Conservation (phyloP, 208 protist genomes). For the Leishmania lainsoni region DNA sequence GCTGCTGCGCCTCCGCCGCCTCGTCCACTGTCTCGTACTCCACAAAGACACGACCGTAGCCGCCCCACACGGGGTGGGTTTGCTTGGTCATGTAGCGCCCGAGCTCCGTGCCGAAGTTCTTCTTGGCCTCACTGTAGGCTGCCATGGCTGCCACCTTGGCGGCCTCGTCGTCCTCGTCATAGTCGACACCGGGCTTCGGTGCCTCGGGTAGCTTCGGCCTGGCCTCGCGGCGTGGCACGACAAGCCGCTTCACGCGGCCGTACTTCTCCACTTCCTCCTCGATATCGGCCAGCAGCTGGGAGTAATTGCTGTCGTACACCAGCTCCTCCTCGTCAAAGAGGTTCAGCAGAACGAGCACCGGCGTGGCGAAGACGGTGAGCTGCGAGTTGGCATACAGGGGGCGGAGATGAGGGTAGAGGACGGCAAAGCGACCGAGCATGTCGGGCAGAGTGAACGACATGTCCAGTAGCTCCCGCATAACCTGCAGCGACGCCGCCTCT, state of each 20-base stretch:
- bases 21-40: slow-evolving; percentile 89
- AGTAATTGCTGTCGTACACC: slow-evolving; percentile 70
- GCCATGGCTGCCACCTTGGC: slow-evolving; percentile 37
- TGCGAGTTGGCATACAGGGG: slow-evolving; percentile 71
- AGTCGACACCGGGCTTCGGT: slow-evolving; percentile 42
- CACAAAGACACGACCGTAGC: slow-evolving; percentile 85
- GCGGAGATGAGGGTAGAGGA: slow-evolving; percentile 67
- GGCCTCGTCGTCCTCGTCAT: slow-evolving; percentile 24
- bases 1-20: slow-evolving; percentile 73
- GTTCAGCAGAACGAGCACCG: slow-evolving; percentile 84
- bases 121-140: slow-evolving; percentile 51
- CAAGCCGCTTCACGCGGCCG: slow-evolving; percentile 77
- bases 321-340: slow-evolving; percentile 90
- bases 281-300: slow-evolving; percentile 69
- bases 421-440: slow-evolving; percentile 59
- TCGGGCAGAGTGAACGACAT: slow-evolving; percentile 58
- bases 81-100: slow-evolving; percentile 65
- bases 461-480: slow-evolving; percentile 73
- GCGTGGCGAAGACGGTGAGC: slow-evolving; percentile 78
- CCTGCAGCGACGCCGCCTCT: slow-evolving; percentile 46
- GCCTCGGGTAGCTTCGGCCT: slow-evolving; percentile 58
- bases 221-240: slow-evolving; percentile 77
- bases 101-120: slow-evolving; percentile 49
- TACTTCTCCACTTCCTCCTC: slow-evolving; percentile 83
- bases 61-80: slow-evolving; percentile 82